Evolutionary conservation across 2,329 filamentous ascomycete genomes (phyloP), one percentile per base, ranked within the genome.

Genomic region (Aspergillus thermomutatus): DNA sequence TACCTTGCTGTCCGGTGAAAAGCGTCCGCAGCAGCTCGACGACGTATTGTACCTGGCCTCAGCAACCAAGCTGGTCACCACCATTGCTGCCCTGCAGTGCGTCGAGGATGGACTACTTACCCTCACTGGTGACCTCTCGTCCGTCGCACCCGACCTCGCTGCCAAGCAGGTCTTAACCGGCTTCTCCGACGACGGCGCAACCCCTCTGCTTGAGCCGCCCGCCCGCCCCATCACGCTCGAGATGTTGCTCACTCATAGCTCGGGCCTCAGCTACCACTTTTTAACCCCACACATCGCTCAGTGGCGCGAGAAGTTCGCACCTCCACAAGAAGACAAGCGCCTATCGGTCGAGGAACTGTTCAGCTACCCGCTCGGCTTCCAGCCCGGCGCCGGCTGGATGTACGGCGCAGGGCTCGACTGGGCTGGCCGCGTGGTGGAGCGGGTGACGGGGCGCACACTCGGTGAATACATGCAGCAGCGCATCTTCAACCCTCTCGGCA

Each of bases 401-500:
- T 85, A 85, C 58, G 77, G 80, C 0, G 61, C 74, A 1, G 73
- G 77, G 1, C 64, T 80, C 1, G 83, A 85, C 68, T 85, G 81
- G 82, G 79, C 77, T 0, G 82, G 83, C 2, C 72, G 75, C 0
- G 69, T 84, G 0, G 72, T 85, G 1, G 82, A 84, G 61, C 70
- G 75, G 0, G 63, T 80, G 0, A 80, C 80, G 0, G 75, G 76
- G 0, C 52, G 63, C 8, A 75, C 72, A 0, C 67, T 85, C 2
- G 72, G 78, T 2, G 73, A 78, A 2, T 76, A 73, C 49, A 73
- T 83, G 61, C 68, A 77, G 10, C 60, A 76, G 52, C 71, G 78
- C 49, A 77, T 83, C 19, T 80, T 74, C 59, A 66, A 65, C 0
- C 79, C 79, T 1, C 69, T 84, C 1, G 75, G 74, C 11, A 74